phyloP scores from a whole-genome alignment of 129 eudicot species.

The Oenanthe sinensis region DNA sequence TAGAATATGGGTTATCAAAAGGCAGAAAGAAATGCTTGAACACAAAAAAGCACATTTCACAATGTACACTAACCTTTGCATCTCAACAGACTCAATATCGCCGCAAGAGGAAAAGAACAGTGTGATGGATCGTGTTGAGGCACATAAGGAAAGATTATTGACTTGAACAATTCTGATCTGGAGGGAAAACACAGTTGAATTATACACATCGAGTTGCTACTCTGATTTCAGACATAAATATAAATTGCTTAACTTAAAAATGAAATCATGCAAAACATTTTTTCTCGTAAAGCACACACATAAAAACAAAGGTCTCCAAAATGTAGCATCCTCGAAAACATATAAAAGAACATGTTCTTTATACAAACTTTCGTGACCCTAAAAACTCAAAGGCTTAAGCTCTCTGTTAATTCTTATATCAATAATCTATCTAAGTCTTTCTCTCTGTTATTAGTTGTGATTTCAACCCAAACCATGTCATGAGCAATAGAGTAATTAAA shows the following conservation, averaged over 20 bases:
- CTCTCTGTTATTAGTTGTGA: neutral
- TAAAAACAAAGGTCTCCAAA: neutral
- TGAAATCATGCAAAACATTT: neutral
- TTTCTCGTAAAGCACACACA: neutral
- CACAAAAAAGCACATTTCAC: neutral
- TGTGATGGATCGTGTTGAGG: constrained; percentile 60
- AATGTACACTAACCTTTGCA: constrained; percentile 42
- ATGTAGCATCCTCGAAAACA: too few species aligned
- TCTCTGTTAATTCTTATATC: too few species aligned
- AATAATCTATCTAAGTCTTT: too few species aligned
- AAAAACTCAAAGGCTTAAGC: too few species aligned
- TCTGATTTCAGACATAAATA: neutral
- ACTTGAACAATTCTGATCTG: constrained; percentile 72
- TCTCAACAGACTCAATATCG: constrained; percentile 72
- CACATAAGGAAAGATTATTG: constrained; percentile 76
- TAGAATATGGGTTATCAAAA: neutral
- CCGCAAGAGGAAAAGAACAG: constrained; percentile 91
- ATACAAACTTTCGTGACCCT: too few species aligned
- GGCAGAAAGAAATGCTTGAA: neutral
- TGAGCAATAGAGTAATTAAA: too few species aligned
- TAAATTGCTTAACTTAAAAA: too few species aligned
- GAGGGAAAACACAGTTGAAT: constrained; percentile 8
- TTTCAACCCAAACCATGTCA: too few species aligned
- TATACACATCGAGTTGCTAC: neutral
- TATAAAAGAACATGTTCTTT: too few species aligned